Evolutionary conservation across 129 eudicot genomes (phyloP).

Genomic region (Flaveria robusta): DNA sequence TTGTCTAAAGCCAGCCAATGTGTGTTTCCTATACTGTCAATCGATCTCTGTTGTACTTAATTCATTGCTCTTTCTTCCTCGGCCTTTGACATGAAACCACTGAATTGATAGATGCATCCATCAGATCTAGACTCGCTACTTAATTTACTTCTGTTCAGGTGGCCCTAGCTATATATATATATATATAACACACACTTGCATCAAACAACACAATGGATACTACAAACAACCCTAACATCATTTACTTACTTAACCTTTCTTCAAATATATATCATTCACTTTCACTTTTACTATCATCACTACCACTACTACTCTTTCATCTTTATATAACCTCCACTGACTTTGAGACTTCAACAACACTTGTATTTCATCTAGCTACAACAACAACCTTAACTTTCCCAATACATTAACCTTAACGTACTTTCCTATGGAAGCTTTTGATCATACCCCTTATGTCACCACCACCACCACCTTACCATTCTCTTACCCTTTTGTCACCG

Average conservation of each 20-base stretch:
- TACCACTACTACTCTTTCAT: background rate
- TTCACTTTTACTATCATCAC: background rate
- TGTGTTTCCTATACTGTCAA: background rate
- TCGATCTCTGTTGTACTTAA: background rate
- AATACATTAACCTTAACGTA: conserved; percentile 20
- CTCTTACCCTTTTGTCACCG: conserved; percentile 35
- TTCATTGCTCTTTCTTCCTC: conserved; percentile 64
- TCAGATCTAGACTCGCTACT: too few relatives aligned
- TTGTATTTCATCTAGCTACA: conserved; percentile 4
- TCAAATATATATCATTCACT: conserved; percentile 12
- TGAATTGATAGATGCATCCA: conserved; percentile 85
- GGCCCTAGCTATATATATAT: conserved; percentile 28
- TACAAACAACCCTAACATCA: conserved; percentile 30
- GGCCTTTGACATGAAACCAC: conserved; percentile 70
- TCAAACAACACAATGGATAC: conserved; percentile 21
- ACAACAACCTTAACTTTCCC: conserved; percentile 54
- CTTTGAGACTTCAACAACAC: conserved; percentile 38
- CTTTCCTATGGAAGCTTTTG: conserved; percentile 68
- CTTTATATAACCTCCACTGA: conserved; percentile 51
- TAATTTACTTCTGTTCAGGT: conserved; percentile 48
- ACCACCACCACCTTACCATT: conserved; percentile 40
- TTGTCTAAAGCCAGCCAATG: conserved; percentile 4
- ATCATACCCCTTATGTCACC: conserved; percentile 37
- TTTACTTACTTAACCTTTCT: background rate
- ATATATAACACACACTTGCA: conserved; percentile 13